Percentiles rank a stretch among this genome's conserved stretches.
Evolutionary conservation across 352 stramenopile genomes (phyloP).

Genomic region (Phytophthora multivora): DNA sequence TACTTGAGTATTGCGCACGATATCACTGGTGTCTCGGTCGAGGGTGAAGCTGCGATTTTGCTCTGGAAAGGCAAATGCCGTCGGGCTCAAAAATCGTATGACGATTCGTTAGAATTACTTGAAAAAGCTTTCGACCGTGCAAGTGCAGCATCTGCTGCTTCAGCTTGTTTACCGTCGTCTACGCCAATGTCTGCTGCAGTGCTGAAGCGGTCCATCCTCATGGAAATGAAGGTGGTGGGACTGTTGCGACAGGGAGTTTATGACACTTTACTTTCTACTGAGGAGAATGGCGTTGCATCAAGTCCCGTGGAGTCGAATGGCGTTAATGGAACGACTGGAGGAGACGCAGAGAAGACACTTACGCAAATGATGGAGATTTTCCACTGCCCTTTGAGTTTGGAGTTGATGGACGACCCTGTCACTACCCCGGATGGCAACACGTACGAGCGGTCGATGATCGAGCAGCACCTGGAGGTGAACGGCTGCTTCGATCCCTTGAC

Average conservation of each 20-base stretch:
- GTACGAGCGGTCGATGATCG: slow-evolving; percentile 82
- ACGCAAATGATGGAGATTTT: slow-evolving; percentile 78
- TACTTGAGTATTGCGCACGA: slow-evolving; percentile 49
- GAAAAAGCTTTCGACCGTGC: slow-evolving; percentile 63
- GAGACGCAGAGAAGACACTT: slow-evolving; percentile 46
- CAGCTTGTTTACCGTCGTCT: slow-evolving; percentile 41
- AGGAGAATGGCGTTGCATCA: slow-evolving; percentile 10
- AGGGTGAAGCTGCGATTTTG: slow-evolving; percentile 53
- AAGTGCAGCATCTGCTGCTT: slow-evolving; percentile 40
- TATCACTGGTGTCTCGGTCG: slow-evolving; percentile 36
- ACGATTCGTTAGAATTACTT: slow-evolving; percentile 48
- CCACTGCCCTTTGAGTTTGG: slow-evolving; percentile 72
- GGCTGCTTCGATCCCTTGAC: slow-evolving; percentile 78
- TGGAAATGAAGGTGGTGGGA: slow-evolving; percentile 70
- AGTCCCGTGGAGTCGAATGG: too few relatives aligned
- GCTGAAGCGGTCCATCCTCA: slow-evolving; percentile 57
- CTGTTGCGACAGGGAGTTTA: slow-evolving; percentile 56
- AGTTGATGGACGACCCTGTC: slow-evolving; percentile 80
- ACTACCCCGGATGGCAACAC: slow-evolving; percentile 76
- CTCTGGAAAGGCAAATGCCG: slow-evolving; percentile 71
- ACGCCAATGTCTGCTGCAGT: slow-evolving; percentile 27
- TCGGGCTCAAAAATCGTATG: slow-evolving; percentile 56
- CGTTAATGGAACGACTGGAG: background rate
- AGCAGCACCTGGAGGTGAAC: slow-evolving; percentile 73
- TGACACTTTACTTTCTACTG: slow-evolving; percentile 43